Conservation (phyloP, 1,284 basidiomycete species). For the Xerocomus minutiporus region DNA sequence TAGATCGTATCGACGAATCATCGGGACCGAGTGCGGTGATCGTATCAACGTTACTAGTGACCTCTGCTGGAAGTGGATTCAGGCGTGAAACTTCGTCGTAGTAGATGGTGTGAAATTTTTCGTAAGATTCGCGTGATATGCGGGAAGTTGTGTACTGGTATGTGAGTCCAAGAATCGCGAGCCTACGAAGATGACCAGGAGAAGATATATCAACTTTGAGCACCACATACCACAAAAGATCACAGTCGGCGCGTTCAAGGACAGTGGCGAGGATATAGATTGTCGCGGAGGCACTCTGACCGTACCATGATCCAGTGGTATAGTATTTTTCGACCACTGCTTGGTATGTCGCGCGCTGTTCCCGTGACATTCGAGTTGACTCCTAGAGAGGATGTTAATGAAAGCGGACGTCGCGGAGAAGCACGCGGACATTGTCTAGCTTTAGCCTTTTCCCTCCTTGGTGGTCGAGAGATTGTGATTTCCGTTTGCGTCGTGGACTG, state of each 20-base stretch:
- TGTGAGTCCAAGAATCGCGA: conserved; percentile 91
- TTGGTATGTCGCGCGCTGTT: conserved; percentile 63
- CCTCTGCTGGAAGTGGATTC: conserved; percentile 55
- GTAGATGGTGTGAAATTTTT: conserved; percentile 73
- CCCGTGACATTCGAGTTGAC: conserved; percentile 55
- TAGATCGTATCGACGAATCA: conserved; percentile 74
- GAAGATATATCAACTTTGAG: neutral
- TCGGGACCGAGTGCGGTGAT: conserved; percentile 64
- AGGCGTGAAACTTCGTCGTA: conserved; percentile 88
- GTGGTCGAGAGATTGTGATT: conserved; percentile 43
- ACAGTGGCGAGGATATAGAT: conserved; percentile 88
- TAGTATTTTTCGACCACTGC: conserved; percentile 79
- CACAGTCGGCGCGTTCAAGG: conserved; percentile 88
- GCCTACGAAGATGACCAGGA: conserved; percentile 44
- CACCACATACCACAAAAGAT: conserved; percentile 75
- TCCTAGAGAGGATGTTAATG: conserved; percentile 22
- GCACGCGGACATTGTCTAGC: conserved; percentile 40
- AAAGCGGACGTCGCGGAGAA: neutral
- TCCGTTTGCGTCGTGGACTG: conserved; percentile 53
- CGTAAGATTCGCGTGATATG: conserved; percentile 86
- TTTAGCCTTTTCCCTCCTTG: conserved; percentile 47
- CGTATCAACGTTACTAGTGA: conserved; percentile 38
- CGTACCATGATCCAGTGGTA: conserved; percentile 78
- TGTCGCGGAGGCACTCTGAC: conserved; percentile 85
- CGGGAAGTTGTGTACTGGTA: conserved; percentile 86